Base-by-base conservation (phyloP, 2,329 filamentous ascomycete genomes). In the Aspergillus phoenicis region DNA sequence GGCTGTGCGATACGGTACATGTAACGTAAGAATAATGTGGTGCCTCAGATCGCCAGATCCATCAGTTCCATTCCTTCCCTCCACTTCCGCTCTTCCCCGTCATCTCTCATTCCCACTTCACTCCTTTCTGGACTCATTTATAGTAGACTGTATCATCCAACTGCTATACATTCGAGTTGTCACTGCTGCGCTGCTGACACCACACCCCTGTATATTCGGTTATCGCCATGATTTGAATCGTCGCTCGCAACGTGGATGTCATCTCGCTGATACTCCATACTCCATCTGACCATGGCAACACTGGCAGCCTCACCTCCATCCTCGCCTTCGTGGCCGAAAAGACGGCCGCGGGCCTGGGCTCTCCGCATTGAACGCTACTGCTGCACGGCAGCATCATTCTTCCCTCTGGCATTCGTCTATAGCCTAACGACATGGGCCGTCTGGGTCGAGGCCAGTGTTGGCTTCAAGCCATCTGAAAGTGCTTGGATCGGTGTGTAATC, bases 371-470 rank as follows among this genome's bases (percentile, higher is more conserved):
- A 97, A 83, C 89, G 93, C 53, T 89, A 86, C 72, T 97, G 93
- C 82, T 98, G 93, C 80, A 81, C 84, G 47, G 85, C 87, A 62
- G 83, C 90, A 57, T 91, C 87, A 26, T 97, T 93, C 76, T 91
- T 96, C 68, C 94, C 94, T n/a, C 83, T 98, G 17, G 81, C 82
- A 28, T 97, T 98, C 73, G 91, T 98, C 61, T 97, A 97, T 72
- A 85, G 89, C 59, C 77, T 97, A 67, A 94, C 92, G n/a, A 90
- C 90, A 10, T 99, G 95, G 95, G 93, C 92, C 2, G 86, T 90
- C n/a, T 97, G 90, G 84, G 93, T 97, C 8, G 85, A 93, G 69
- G 84, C 90, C 52, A 88, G 83, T 59, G 90, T 97, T 62, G 90
- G 91, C 56, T 82, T 84, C 28, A 80, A 78, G 55, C 80, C 83